phyloP scores from a whole-genome alignment of 129 eudicot species.

The Lactuca sativa region DNA sequence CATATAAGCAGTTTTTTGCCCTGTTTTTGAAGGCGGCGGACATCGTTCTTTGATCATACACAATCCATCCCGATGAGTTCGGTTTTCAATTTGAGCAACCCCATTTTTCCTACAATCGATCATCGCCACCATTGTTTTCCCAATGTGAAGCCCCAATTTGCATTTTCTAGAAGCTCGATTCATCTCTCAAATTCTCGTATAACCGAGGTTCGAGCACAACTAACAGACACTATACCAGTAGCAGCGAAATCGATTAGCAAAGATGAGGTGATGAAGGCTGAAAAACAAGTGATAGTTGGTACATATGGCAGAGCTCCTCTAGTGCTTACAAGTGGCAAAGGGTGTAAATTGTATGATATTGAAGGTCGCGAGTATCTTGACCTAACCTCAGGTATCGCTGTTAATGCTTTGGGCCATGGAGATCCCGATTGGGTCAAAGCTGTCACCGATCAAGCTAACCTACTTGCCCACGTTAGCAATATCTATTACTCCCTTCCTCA shows the following conservation, averaged over 20 bases:
- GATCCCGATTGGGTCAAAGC: constrained; percentile 82
- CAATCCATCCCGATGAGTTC: neutral
- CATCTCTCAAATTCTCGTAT: neutral
- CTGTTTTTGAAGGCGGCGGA: neutral
- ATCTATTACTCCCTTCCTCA: constrained; percentile 62
- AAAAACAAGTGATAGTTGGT: constrained; percentile 58
- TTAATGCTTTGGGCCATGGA: constrained; percentile 88
- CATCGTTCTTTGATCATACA: neutral
- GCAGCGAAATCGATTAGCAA: constrained; percentile 13
- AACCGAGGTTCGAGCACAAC: constrained; percentile 5
- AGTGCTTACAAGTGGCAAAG: constrained; percentile 79
- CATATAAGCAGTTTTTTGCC: neutral
- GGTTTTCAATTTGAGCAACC: neutral
- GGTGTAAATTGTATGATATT: constrained; percentile 68
- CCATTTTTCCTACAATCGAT: neutral
- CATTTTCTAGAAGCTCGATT: neutral
- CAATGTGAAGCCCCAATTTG: neutral
- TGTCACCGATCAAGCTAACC: constrained; percentile 49
- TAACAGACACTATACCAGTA: constrained; percentile 9
- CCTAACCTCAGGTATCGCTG: constrained; percentile 83
- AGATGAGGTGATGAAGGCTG: constrained; percentile 58
- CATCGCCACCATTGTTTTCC: neutral
- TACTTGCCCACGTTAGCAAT: constrained; percentile 73
- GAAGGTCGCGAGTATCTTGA: constrained; percentile 85
- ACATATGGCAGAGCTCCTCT: constrained; percentile 74